These are phyloP conservation scores for Mallotus japonicus DNA, from an alignment of 441 rosid species.

Conservation along the genomic window DNA sequence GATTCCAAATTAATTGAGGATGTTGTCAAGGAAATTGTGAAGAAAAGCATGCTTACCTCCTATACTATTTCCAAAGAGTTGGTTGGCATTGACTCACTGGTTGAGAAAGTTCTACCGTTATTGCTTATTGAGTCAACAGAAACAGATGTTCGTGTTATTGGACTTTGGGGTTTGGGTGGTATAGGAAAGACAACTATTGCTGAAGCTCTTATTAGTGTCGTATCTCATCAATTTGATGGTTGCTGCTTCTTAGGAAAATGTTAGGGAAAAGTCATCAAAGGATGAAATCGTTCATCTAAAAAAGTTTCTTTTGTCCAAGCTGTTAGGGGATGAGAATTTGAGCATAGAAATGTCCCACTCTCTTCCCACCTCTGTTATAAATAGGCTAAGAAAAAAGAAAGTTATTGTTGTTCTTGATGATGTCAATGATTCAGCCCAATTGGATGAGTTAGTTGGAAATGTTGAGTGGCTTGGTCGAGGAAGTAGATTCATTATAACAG, in stretches of 20 bases:
- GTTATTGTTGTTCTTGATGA: conserved; percentile 1
- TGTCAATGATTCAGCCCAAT: not conserved
- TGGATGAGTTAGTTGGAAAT: not conserved
- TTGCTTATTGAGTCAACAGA: not conserved
- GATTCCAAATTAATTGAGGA: not conserved
- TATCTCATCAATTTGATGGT: not conserved
- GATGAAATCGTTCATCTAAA: not conserved
- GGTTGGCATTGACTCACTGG: not conserved
- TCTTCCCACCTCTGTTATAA: not conserved
- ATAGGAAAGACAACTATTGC: not conserved
- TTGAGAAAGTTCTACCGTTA: not conserved
- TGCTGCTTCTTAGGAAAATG: not conserved
- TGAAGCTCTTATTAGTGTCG: not conserved
- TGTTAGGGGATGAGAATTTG: not conserved
- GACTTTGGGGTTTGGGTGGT: not conserved
- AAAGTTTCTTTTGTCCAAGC: not conserved
- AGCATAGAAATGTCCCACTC: not conserved
- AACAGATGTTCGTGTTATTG: not conserved
- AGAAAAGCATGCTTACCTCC: not conserved
- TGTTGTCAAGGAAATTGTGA: not conserved
- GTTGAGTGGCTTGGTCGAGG: conserved; percentile 15
- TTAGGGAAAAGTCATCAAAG: not conserved
- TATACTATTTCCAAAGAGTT: not conserved
- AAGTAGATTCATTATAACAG: conserved; percentile 15
- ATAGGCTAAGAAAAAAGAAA: not conserved